Evolutionary conservation across 139 green algal species (phyloP).

Genomic region (Gonium pectorale): DNA sequence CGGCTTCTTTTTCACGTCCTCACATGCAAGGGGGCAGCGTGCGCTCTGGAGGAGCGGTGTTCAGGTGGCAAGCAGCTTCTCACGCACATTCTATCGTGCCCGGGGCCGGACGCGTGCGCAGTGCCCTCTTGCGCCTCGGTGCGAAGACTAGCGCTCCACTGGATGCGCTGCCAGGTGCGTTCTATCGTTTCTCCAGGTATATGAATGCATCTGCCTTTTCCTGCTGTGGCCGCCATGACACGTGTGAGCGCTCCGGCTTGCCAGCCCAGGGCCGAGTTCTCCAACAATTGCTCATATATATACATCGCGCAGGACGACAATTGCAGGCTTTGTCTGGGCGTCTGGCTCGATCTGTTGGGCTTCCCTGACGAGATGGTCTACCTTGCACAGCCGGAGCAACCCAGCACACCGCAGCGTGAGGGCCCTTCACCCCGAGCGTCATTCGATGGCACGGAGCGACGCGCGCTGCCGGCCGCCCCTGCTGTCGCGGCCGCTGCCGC

Average conservation of each 20-base stretch:
- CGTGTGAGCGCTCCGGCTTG: background rate
- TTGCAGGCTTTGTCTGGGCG: conserved; percentile 3
- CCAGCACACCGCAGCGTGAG: background rate
- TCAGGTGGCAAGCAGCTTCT: background rate
- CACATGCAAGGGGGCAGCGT: conserved; percentile 15
- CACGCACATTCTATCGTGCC: conserved; percentile 1
- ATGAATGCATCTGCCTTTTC: background rate
- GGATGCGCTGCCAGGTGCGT: conserved; percentile 8
- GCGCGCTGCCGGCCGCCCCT: background rate
- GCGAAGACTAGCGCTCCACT: conserved; percentile 9
- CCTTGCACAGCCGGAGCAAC: background rate
- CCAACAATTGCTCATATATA: background rate
- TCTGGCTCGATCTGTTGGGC: conserved; percentile 20
- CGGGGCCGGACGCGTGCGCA: background rate
- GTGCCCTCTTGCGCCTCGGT: conserved; percentile 18
- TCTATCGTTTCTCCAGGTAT: background rate
- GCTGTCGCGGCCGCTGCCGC: background rate
- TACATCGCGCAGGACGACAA: background rate
- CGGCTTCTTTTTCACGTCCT: conserved; percentile 17
- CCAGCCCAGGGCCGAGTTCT: background rate
- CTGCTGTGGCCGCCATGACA: no score
- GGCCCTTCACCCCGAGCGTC: background rate
- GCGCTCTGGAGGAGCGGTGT: conserved; percentile 12
- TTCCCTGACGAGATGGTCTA: no score
- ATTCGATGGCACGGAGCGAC: background rate